These are phyloP conservation scores for Carex arenaria DNA, from an alignment of 202 grass and related monocot genomes.

Conservation along the genomic window DNA sequence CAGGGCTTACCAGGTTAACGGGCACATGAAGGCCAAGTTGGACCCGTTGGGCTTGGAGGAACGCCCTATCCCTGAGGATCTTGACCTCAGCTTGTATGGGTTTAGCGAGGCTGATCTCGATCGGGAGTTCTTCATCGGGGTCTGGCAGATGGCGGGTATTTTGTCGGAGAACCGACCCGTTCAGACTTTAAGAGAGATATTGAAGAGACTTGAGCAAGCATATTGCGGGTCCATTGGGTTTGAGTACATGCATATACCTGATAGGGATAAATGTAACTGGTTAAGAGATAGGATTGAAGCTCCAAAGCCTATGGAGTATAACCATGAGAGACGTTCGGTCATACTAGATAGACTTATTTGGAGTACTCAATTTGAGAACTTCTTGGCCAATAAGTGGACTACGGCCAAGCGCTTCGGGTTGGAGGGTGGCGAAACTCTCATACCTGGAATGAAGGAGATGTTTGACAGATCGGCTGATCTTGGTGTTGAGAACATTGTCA, in stretches of 20 bases:
- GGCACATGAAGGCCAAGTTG: slow-evolving; percentile 76
- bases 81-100: slow-evolving; percentile 50
- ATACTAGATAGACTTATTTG: slow-evolving; percentile 90
- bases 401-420: slow-evolving; percentile 90
- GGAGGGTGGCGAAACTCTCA: slow-evolving; percentile 80
- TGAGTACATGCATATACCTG: slow-evolving; percentile 91
- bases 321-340: slow-evolving; percentile 49
- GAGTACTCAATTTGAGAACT: slow-evolving; percentile 96
- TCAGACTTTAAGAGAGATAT: slow-evolving; percentile 76
- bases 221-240: slow-evolving; percentile 79
- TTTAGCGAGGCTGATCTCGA: slow-evolving; percentile 76
- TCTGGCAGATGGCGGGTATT: slow-evolving; percentile 80
- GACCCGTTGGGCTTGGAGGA: slow-evolving; percentile 66
- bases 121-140: slow-evolving; percentile 84
- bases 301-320: slow-evolving; percentile 39
- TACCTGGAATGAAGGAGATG: slow-evolving; percentile 97
- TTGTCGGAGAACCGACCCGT: slow-evolving; percentile 83
- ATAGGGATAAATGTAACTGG: slow-evolving; percentile 90
- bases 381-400: slow-evolving; percentile 87
- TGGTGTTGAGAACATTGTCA: slow-evolving; percentile 81
- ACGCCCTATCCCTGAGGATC: slow-evolving; percentile 46
- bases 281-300: slow-evolving; percentile 80
- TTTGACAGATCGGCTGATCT: slow-evolving; percentile 68
- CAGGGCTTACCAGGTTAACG: slow-evolving; percentile 89
- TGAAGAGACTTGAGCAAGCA: slow-evolving; percentile 74